phyloP scores from a whole-genome alignment of 2,329 filamentous ascomycete species.

The Chaetomium olivaceum region DNA sequence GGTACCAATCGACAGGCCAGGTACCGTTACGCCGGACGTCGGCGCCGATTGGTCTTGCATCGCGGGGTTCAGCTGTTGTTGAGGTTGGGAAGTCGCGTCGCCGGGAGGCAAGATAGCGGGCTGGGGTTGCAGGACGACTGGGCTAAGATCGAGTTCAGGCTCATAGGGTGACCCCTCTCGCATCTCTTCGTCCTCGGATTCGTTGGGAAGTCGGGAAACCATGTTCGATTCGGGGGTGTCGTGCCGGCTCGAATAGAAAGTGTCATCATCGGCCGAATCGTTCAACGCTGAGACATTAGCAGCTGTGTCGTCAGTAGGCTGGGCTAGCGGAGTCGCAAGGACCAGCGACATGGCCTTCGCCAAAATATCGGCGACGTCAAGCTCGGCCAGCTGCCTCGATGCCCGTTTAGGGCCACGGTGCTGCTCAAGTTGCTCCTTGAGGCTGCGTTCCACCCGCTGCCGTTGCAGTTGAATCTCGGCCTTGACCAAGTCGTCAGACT shows the following conservation, averaged over 20 bases:
- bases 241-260: slow-evolving; percentile 93
- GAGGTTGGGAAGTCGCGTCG: slow-evolving; percentile 11
- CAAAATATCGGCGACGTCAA: slow-evolving; percentile 73
- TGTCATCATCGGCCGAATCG: slow-evolving; percentile 90
- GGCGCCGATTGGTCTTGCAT: not conserved
- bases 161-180: slow-evolving; percentile 41
- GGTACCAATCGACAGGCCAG: slow-evolving; percentile 26
- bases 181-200: slow-evolving; percentile 44
- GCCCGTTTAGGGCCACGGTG: slow-evolving; percentile 48
- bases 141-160: slow-evolving; percentile 36
- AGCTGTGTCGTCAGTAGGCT: slow-evolving; percentile 57
- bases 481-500: slow-evolving; percentile 80
- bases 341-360: slow-evolving; percentile 70
- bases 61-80: not conserved
- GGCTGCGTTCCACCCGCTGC: slow-evolving; percentile 72
- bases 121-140: slow-evolving; percentile 24
- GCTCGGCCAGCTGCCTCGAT: slow-evolving; percentile 59
- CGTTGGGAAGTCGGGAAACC: slow-evolving; percentile 51
- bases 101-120: slow-evolving; percentile 11
- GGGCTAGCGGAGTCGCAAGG: slow-evolving; percentile 63
- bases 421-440: slow-evolving; percentile 77
- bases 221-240: slow-evolving; percentile 66
- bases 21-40: slow-evolving; percentile 12
- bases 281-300: slow-evolving; percentile 63
- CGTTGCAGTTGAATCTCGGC: slow-evolving; percentile 80